Evolutionary conservation across 106 monocot species (phyloP).

Genomic region (Acanthochlamys bracteata): DNA sequence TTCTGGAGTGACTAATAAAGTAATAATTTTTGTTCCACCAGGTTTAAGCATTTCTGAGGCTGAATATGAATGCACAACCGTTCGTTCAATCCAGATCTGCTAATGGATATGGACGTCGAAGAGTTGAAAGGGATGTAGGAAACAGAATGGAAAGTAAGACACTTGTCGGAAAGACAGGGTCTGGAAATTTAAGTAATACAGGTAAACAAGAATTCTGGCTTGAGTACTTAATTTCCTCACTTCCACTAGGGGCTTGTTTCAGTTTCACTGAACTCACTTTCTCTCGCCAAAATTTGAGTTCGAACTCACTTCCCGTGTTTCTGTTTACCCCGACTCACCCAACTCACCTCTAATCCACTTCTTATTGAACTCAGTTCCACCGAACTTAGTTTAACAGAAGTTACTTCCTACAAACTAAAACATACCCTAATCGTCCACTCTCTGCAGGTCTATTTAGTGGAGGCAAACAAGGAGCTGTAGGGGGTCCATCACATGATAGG

Average conservation of each 20-base stretch:
- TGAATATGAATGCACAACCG: constrained; percentile 45
- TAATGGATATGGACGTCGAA: constrained; percentile 56
- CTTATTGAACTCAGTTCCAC: too few relatives aligned
- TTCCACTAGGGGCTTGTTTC: too few relatives aligned
- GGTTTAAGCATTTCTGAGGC: background rate
- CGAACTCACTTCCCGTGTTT: too few relatives aligned
- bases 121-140: constrained; percentile 43
- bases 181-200: constrained; percentile 23
- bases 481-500: constrained; percentile 57
- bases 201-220: constrained; percentile 10
- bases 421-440: constrained; percentile 8
- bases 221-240: background rate
- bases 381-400: too few relatives aligned
- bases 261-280: too few relatives aligned
- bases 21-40: background rate
- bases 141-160: constrained; percentile 34
- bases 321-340: too few relatives aligned
- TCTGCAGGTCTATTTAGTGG: constrained; percentile 40
- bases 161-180: constrained; percentile 30
- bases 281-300: too few relatives aligned
- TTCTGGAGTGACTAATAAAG: background rate
- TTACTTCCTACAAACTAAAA: too few relatives aligned
- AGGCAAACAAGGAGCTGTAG: constrained; percentile 25
- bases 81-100: constrained; percentile 44
- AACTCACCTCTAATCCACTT: too few relatives aligned